A percentile compares a stretch with the other conserved stretches of the same genome.
Conservation (phyloP, 345 rosid species). For the Populus pruinosa region DNA sequence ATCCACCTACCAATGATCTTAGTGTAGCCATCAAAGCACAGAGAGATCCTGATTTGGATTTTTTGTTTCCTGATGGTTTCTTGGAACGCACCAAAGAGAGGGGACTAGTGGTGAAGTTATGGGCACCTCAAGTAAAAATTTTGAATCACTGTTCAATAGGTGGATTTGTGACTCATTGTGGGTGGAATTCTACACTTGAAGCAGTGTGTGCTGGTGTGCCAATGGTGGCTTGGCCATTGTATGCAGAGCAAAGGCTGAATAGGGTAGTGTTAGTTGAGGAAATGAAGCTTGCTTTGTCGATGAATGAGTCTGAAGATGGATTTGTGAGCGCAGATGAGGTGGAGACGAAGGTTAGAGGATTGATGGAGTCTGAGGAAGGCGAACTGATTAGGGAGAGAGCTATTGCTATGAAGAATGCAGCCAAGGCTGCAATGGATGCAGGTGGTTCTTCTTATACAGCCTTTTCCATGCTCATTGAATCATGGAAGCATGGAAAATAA, state of each 20-base stretch:
- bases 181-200: constrained; percentile 68
- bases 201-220: constrained; percentile 48
- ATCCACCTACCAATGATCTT: constrained; percentile 24
- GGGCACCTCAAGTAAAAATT: constrained; percentile 61
- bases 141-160: constrained; percentile 43
- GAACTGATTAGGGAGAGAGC: constrained; percentile 16
- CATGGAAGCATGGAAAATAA: constrained; percentile 5
- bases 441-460: constrained; percentile 25
- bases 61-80: constrained; percentile 37
- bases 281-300: constrained; percentile 45
- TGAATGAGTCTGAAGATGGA: constrained; percentile 39
- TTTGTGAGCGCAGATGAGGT: constrained; percentile 33
- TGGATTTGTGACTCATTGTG: constrained; percentile 65
- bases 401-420: constrained; percentile 12
- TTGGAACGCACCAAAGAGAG: constrained; percentile 29
- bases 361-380: constrained; percentile 33
- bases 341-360: constrained; percentile 31
- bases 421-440: constrained; percentile 11
- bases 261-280: constrained; percentile 46
- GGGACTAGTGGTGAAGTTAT: constrained; percentile 48
- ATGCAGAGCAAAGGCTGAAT: constrained; percentile 42
- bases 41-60: constrained; percentile 17
- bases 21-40: constrained; percentile 5
- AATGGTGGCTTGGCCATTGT: constrained; percentile 48
- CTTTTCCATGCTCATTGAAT: constrained; percentile 10